phyloP scores from a whole-genome alignment of 2,329 filamentous ascomycete species.

The Dothistroma septosporum region DNA sequence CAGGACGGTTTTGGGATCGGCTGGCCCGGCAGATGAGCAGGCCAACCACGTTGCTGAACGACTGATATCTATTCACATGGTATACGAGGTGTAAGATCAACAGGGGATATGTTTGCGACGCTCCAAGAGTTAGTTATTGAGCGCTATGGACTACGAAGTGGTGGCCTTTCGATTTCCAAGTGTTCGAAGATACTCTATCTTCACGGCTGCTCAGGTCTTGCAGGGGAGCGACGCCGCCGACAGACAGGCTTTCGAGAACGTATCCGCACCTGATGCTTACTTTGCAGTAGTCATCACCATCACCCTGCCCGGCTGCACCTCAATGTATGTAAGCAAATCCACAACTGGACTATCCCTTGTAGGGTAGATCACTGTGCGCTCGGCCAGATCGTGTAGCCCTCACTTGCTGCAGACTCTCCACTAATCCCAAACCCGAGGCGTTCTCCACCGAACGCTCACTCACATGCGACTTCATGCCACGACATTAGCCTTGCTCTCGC shows the following conservation, averaged over 20 bases:
- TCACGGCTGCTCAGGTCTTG: not conserved
- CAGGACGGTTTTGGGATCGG: not conserved
- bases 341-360: not conserved
- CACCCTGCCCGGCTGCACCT: not conserved
- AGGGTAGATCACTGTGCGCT: not conserved
- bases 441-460: not conserved
- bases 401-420: not conserved
- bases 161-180: not conserved
- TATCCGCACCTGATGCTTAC: not conserved
- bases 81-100: not conserved
- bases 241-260: not conserved
- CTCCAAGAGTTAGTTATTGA: too few relatives aligned
- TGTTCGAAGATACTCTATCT: not conserved
- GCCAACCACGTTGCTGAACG: not conserved
- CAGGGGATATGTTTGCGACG: not conserved
- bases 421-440: not conserved
- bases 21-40: not conserved
- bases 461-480: slow-evolving; percentile 1
- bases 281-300: not conserved
- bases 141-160: too few relatives aligned
- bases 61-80: not conserved
- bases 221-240: not conserved
- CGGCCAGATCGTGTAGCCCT: not conserved
- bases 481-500: slow-evolving; percentile 13
- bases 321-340: not conserved